Evolutionary conservation across 192 early-diverging fungal genomes (phyloP).

Genomic region (Mortierella antarctica): DNA sequence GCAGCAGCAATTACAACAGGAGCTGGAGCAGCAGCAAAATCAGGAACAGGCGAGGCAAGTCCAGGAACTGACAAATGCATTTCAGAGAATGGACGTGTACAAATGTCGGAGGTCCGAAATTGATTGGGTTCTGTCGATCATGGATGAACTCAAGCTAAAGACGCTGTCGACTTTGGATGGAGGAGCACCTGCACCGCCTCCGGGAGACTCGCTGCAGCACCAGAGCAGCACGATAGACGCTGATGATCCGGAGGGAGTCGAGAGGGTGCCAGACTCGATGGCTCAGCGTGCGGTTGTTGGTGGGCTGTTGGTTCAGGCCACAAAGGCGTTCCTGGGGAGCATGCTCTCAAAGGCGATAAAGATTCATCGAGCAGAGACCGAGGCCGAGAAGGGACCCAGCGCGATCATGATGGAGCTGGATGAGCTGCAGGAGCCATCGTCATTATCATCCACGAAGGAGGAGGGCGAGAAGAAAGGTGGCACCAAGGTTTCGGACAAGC

Average conservation of each 20-base stretch:
- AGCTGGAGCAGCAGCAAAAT: not conserved
- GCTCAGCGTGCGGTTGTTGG: conserved; percentile 61
- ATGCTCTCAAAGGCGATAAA: conserved; percentile 53
- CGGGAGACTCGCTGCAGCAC: too few species aligned
- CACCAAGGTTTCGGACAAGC: conserved; percentile 40
- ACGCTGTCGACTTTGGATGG: conserved; percentile 35
- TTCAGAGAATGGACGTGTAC: conserved; percentile 44
- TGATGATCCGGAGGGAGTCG: conserved; percentile 15
- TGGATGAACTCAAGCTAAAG: conserved; percentile 52
- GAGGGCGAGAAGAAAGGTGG: conserved; percentile 10
- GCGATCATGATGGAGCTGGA: conserved; percentile 49
- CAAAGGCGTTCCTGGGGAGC: conserved; percentile 59
- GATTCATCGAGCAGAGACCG: conserved; percentile 51
- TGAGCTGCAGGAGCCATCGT: conserved; percentile 14
- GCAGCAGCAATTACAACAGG: conserved; percentile 8
- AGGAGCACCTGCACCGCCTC: not conserved
- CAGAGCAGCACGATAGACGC: too few species aligned
- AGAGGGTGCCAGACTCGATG: conserved; percentile 50
- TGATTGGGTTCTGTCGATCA: conserved; percentile 51
- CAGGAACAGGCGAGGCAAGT: conserved; percentile 1
- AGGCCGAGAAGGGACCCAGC: conserved; percentile 39
- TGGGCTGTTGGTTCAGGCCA: conserved; percentile 59
- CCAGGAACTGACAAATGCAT: conserved; percentile 30
- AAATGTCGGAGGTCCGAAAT: conserved; percentile 47
- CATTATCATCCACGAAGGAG: conserved; percentile 1